Base-by-base conservation (phyloP, 1,139 yeast genomes). In the Magnusiomyces suaveolens region DNA sequence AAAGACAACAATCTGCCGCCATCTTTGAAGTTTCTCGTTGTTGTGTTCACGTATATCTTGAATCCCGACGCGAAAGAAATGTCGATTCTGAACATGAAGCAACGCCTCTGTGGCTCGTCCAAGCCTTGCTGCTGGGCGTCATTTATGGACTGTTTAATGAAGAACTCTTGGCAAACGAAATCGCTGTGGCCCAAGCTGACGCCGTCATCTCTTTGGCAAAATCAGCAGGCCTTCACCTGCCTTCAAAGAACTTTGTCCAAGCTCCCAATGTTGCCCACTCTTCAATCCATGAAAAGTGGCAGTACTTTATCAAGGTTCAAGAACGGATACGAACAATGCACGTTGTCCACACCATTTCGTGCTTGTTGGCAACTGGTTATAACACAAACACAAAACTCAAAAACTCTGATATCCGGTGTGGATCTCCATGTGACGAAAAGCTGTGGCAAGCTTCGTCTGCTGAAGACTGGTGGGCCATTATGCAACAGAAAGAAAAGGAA, bases 51-150 rank as follows among this genome's bases (percentile, higher is more conserved):
- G 81, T 81, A 59, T 83, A 81, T 63, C 77, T 88, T 70, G 95
- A 87, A 64, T 75, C 77, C 52, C 76, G 79, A 54, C 73, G 77
- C 55, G 75, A 79, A 18, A 65, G 72, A 51, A 55, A 59, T 29
- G 49, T 58, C 20, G 56, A 56, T 46, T 51, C 50, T 12, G 52
- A 44, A 23, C 50, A 47, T n/a, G 56, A 81, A 60, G 78, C 79
- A 51, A 87, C 88, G 1, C 96, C 96, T 1, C 68, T 88, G 52
- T 86, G 92, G 88, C 78, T 89, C n/a, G 86, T 88, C 52, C 97
- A 90, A 67, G 81, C 94, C 53, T 77, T 87, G 67, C 83, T 87
- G 3, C 74, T 90, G 54, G 86, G 88, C 59, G 86, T 88, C 50
- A 84, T 87, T 63, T 82, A 87, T 60, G 89, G 94, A 10, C 80